Conservation (phyloP, 331 rosid species). For the Spiraea crenata region DNA sequence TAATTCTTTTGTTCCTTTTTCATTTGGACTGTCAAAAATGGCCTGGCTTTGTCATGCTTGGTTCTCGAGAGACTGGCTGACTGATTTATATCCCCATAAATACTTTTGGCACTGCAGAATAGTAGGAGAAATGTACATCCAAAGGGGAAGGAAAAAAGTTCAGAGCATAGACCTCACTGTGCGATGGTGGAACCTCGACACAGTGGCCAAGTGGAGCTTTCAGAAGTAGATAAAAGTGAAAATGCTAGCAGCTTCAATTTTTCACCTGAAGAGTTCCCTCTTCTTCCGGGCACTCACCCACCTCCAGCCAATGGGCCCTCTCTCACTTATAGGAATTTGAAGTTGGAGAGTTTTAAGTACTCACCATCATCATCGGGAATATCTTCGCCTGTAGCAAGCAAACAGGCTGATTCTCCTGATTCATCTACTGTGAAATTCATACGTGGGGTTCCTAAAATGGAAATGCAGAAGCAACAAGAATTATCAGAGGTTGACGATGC, state of each 20-base stretch:
- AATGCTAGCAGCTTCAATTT: constrained; percentile 31
- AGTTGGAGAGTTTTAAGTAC: constrained; percentile 32
- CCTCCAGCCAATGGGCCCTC: constrained; percentile 33
- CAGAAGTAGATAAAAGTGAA: constrained; percentile 1
- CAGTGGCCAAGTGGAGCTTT: constrained; percentile 31
- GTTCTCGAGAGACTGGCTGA: not conserved
- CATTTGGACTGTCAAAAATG: constrained; percentile 12
- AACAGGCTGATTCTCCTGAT: constrained; percentile 31
- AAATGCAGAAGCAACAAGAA: constrained; percentile 24
- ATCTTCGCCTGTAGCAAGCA: constrained; percentile 32
- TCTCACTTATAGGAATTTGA: constrained; percentile 33
- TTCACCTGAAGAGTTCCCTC: constrained; percentile 44
- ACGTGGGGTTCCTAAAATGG: constrained; percentile 18
- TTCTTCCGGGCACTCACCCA: constrained; percentile 28
- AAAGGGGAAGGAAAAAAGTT: constrained; percentile 35
- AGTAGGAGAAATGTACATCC: constrained; percentile 37
- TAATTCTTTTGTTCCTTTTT: not conserved
- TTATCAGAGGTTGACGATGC: not conserved
- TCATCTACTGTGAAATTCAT: constrained; percentile 32
- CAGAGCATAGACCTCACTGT: constrained; percentile 28
- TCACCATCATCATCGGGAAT: constrained; percentile 37
- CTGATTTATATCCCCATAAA: not conserved
- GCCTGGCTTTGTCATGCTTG: constrained; percentile 20
- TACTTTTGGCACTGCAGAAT: constrained; percentile 37
- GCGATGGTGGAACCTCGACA: constrained; percentile 31